Percentiles rank a stretch among this genome's conserved stretches.
These are phyloP conservation scores for Rusavskia elegans DNA, from an alignment of 495 filamentous ascomycete species.

Conservation along the genomic window DNA sequence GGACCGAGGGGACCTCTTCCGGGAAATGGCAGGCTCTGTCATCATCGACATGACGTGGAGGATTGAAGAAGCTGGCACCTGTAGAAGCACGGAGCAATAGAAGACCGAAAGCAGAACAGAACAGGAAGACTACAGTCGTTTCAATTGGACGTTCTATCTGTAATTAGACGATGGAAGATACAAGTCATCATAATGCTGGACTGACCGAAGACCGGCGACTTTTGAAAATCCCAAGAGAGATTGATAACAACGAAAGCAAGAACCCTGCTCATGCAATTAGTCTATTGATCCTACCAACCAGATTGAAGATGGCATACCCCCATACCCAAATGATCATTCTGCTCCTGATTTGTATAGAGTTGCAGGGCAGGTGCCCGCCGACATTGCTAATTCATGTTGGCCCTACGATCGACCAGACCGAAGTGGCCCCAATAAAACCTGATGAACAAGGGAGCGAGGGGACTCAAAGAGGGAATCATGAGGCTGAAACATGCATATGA, in stretches of 20 bases:
- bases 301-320: not conserved
- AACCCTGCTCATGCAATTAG: not conserved
- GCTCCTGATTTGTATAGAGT: not conserved
- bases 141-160: slow-evolving; percentile 26
- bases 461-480: no score
- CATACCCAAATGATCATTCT: not conserved
- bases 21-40: slow-evolving; percentile 5
- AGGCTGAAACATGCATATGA: no score
- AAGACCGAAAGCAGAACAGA: slow-evolving; percentile 20
- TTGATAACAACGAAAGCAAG: not conserved
- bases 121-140: slow-evolving; percentile 22
- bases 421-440: no score
- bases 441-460: no score
- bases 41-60: not conserved
- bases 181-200: not conserved
- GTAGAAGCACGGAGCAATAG: slow-evolving; percentile 20
- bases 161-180: not conserved
- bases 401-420: no score
- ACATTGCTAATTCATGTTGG: no score
- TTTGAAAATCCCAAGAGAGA: slow-evolving; percentile 3
- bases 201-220: slow-evolving; percentile 7
- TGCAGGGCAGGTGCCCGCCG: not conserved
- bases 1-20: no score
- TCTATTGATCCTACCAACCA: not conserved
- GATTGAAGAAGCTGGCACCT: slow-evolving; percentile 2